Base-by-base conservation (phyloP, 2,329 filamentous ascomycete species). In the Dendrostoma leiphaemia region DNA sequence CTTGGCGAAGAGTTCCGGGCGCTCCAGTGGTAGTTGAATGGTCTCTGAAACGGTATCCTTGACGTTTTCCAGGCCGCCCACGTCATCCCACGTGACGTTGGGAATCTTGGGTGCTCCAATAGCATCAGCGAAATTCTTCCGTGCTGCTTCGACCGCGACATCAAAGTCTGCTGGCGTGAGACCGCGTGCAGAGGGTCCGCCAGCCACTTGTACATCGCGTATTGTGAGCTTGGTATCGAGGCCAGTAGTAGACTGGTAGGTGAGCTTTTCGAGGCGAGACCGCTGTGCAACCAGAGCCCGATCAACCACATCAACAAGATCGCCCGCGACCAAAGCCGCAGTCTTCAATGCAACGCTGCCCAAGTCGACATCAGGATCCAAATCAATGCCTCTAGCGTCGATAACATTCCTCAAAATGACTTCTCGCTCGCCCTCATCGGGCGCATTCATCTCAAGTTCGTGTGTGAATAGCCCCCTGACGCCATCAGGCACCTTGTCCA, bases 71-170 rank as follows among this genome's bases (percentile, higher is more conserved):
- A 97, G 79, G 47, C 94, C 93, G 69, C 93, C 93, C 19, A 99
- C 93, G 68, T 99, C 93, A 62, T 93, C 88, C 93, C 93, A 99
- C 21, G 88, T 88, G 6, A 99, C 94, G 59, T 96, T 97, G 6
- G 93, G 94, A 59, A 97, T 97, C 79, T 97, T 97, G 2, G 94
- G 94, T 5, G 94, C 94, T 23, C 94, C 94, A 60, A 99, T 99
- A 0, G 93, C 88, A 69, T 97, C 94, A 6, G 94, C 93, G 68
- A 99, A 99, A 71, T 97, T 97, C 79, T 97, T 97, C 51, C 94
- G 86, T 1, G 94, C 94, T 6, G 92, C 91, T 56, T 97, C 93
- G 3, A 99, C 93, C 0, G 94, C 94, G n/a, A 86, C 74, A 51
- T 96, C 91, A 61, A 97, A 93, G 69, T 99, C 94, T 2, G 81